A percentile compares a stretch with the other conserved stretches of the same genome.
phyloP scores from a whole-genome alignment of 1,284 basidiomycete species.

The Afroboletus lepidellus region DNA sequence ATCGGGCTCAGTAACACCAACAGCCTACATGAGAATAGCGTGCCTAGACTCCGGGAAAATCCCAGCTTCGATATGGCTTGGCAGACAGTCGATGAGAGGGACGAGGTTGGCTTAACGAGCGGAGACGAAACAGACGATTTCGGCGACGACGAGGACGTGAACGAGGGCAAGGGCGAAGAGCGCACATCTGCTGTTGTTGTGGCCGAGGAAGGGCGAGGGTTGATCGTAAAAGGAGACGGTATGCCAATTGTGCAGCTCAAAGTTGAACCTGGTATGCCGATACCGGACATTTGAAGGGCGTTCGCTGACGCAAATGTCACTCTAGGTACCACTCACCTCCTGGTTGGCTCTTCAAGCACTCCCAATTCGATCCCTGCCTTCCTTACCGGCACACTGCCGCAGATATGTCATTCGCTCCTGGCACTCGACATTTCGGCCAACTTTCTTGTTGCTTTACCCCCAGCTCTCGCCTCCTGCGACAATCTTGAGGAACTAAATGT shows the following conservation, averaged over 20 bases:
- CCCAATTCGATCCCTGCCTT: conserved; percentile 76
- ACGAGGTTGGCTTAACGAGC: conserved; percentile 63
- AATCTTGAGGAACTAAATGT: conserved; percentile 93
- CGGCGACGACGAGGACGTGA: conserved; percentile 50
- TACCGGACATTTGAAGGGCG: neutral
- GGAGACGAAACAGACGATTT: conserved; percentile 76
- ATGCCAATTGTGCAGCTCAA: conserved; percentile 59
- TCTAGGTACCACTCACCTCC: conserved; percentile 84
- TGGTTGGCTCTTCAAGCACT: conserved; percentile 75
- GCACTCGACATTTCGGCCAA: conserved; percentile 91
- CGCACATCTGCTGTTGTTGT: conserved; percentile 73
- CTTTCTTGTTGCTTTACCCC: conserved; percentile 79
- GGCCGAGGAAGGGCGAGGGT: conserved; percentile 77
- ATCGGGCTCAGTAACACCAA: conserved; percentile 48
- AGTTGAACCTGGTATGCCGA: conserved; percentile 63
- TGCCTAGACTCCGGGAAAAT: conserved; percentile 54
- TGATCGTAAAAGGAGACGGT: conserved; percentile 72
- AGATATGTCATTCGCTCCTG: conserved; percentile 73
- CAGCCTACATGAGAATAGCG: conserved; percentile 42
- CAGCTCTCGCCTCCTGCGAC: conserved; percentile 72
- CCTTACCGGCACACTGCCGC: conserved; percentile 65
- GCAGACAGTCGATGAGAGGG: conserved; percentile 70
- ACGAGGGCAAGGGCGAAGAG: conserved; percentile 58
- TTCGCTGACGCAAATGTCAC: conserved; percentile 6
- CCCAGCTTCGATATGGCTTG: conserved; percentile 72